These are phyloP conservation scores for Buxus sempervirens DNA, from an alignment of 164 flowering plant genomes.

Conservation along the genomic window DNA sequence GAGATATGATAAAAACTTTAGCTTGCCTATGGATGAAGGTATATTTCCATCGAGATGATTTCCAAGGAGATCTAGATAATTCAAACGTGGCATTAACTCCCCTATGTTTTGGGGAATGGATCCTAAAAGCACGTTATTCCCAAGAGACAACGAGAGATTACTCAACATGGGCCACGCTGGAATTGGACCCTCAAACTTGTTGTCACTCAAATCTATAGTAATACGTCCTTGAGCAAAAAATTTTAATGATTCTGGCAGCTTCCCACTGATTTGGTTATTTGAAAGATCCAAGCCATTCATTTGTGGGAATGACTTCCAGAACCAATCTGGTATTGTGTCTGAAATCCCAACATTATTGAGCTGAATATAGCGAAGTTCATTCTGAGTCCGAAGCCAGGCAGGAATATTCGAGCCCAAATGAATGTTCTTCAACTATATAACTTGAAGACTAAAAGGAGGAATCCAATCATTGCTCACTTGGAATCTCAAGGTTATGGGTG, in stretches of 20 bases:
- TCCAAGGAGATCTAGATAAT: conserved; percentile 1
- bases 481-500: too few species aligned
- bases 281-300: conserved; percentile 10
- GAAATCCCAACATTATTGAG: conserved; percentile 18
- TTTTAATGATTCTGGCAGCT: conserved; percentile 2
- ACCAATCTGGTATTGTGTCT: conserved; percentile 21
- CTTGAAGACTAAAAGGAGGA: conserved; percentile 23
- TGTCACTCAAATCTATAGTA: conserved; percentile 16
- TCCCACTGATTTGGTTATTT: conserved; percentile 19
- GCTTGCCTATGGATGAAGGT: conserved; percentile 12
- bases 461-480: conserved; percentile 19
- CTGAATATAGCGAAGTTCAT: neutral
- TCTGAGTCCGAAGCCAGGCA: conserved; percentile 28
- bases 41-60: conserved; percentile 27
- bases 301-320: conserved; percentile 11
- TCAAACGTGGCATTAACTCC: conserved; percentile 3
- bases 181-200: conserved; percentile 16
- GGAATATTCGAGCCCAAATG: conserved; percentile 17
- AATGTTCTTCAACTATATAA: conserved; percentile 8
- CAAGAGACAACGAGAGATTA: neutral
- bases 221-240: neutral
- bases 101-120: conserved; percentile 16
- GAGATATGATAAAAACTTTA: neutral
- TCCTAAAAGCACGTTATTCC: conserved; percentile 19
- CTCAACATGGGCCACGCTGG: conserved; percentile 6